Conservation (phyloP, 2,329 filamentous ascomycete genomes). For the Fusarium sp. region DNA sequence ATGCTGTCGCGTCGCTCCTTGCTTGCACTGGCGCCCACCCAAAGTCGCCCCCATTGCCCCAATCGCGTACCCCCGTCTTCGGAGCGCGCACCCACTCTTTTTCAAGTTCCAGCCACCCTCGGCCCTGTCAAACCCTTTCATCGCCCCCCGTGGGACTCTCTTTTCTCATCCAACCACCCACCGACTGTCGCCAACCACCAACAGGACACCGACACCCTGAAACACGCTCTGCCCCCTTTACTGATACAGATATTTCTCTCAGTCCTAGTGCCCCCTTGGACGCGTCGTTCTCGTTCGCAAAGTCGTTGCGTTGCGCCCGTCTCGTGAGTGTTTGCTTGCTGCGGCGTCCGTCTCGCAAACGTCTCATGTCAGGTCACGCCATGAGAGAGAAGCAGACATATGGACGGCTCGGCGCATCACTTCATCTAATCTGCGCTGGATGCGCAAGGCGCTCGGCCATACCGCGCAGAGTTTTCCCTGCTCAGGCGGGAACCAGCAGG, state of each 20-base stretch:
- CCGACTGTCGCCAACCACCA: constrained; percentile 40
- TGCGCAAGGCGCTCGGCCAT: constrained; percentile 27
- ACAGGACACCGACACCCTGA: constrained; percentile 39
- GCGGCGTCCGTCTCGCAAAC: constrained; percentile 33
- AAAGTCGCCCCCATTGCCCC: constrained; percentile 31
- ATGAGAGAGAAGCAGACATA: constrained; percentile 5
- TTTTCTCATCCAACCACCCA: constrained; percentile 34
- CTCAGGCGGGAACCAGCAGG: constrained; percentile 31
- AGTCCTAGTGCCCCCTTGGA: constrained; percentile 27
- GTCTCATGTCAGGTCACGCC: constrained; percentile 38
- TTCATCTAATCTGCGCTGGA: constrained; percentile 8
- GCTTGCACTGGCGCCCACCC: constrained; percentile 24
- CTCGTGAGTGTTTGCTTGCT: constrained; percentile 3
- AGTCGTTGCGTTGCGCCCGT: constrained; percentile 6
- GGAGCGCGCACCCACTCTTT: constrained; percentile 37
- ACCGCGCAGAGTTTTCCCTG: constrained; percentile 35
- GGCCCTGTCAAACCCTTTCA: constrained; percentile 43
- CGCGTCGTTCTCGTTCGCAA: constrained; percentile 36
- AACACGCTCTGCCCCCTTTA: constrained; percentile 45
- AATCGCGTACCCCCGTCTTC: constrained; percentile 35
- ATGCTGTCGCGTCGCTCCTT: constrained; percentile 14
- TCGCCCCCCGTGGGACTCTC: constrained; percentile 41
- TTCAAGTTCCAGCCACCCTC: constrained; percentile 38
- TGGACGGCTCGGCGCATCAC: constrained; percentile 10
- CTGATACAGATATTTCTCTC: constrained; percentile 37